Base-by-base conservation (phyloP, 805 yeast species). In the Saccharomycopsis selenospora region DNA sequence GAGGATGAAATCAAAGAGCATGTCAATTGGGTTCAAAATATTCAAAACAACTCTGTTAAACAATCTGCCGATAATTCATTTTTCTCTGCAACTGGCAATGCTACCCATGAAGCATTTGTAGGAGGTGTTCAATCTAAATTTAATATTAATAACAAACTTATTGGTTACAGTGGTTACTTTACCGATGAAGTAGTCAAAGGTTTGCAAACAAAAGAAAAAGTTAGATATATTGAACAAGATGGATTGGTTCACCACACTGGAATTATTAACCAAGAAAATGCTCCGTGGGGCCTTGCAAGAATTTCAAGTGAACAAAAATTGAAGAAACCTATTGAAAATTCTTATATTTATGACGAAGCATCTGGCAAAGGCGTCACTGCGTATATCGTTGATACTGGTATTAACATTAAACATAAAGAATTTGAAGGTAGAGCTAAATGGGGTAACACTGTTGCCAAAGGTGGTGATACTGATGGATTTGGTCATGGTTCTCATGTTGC, bases 401-500 rank as follows among this genome's bases (percentile, higher is more conserved):
- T 84, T n/a, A 66, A 65, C 54, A 69, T 68, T 10, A 71, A 69
- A 4, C 82, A 80, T 59, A 76, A 75, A 14, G 83, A 81, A 38
- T 66, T 84, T 59, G 81, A 74, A 57, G 81, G 79, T 0, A 66
- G 91, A 47, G 85, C 82, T 5, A 56, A 54, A 4, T 60, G 64
- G 49, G 90, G 89, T 0, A 72, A 69, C 5, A 85, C 82, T 58
- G 76, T 80, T 50, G 80, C 87, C 0, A 68, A 66, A 1, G 82
- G 77, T 54, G 77, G 79, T 0, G 58, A 69, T 1, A 87, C 85
- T 4, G 96, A 90, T 61, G 66, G 66, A 6, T 80, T 81, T 56
- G 96, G 96, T 0, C 97, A 89, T 62, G 97, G 96, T 0, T 87
- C 96, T 1, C 96, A 89, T 64, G 95, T 90, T 43, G 95, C 96